These are phyloP conservation scores for Moricandia arvensis DNA, from an alignment of 345 rosid genomes.

Conservation along the genomic window DNA sequence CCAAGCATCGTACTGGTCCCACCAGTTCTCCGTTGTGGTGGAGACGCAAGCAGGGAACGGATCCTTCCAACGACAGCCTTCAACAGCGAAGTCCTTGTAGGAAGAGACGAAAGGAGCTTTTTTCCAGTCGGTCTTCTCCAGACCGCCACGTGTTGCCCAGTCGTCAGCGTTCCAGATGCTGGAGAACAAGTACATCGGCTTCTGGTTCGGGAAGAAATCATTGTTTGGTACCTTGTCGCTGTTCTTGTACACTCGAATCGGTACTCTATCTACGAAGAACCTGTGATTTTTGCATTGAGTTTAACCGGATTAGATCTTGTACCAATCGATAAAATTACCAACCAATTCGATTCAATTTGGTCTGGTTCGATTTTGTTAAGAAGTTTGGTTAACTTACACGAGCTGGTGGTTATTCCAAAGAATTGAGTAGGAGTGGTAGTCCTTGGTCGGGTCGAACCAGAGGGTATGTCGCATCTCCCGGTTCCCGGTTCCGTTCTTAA, in stretches of 20 bases:
- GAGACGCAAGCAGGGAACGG: conserved; percentile 88
- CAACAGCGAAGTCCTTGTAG: conserved; percentile 79
- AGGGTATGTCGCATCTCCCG: conserved; percentile 94
- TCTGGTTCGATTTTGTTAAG: not conserved
- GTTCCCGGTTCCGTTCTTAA: conserved; percentile 80
- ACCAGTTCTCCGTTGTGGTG: conserved; percentile 84
- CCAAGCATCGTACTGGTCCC: conserved; percentile 95
- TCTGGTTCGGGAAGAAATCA: conserved; percentile 86
- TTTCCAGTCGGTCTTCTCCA: conserved; percentile 93
- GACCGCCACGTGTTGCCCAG: conserved; percentile 96
- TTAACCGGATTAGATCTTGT: conserved; percentile 8
- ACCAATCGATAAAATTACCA: not conserved
- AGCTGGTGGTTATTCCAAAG: conserved; percentile 82
- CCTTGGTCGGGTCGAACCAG: conserved; percentile 96
- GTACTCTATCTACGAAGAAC: conserved; percentile 75
- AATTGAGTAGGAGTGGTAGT: conserved; percentile 70
- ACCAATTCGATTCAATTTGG: not conserved
- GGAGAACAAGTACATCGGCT: conserved; percentile 95
- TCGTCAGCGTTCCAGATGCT: conserved; percentile 98
- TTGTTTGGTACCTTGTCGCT: conserved; percentile 62
- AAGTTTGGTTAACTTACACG: conserved; percentile 39
- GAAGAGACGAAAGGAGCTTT: conserved; percentile 86
- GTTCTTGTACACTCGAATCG: conserved; percentile 80
- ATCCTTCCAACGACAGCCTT: conserved; percentile 90
- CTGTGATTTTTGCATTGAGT: conserved; percentile 39